phyloP scores from a whole-genome alignment of 2,329 filamentous ascomycete species.

The Chaetomium globosum region DNA sequence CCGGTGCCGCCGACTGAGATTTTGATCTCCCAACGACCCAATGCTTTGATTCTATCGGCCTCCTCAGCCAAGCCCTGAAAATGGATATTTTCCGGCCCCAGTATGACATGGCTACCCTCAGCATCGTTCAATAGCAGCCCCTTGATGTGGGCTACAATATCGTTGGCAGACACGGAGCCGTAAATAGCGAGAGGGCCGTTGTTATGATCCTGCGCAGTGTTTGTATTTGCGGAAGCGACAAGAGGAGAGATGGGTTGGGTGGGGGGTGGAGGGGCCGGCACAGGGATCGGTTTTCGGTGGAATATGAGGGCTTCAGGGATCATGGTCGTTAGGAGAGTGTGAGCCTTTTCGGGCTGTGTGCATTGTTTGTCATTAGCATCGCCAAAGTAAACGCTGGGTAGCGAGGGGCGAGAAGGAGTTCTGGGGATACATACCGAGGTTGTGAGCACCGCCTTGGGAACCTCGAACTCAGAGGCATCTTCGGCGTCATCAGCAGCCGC shows the following conservation, averaged over 20 bases:
- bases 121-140: conserved; percentile 41
- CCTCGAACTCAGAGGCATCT: background rate
- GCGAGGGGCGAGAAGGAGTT: background rate
- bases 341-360: conserved; percentile 44
- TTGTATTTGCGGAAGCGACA: conserved; percentile 26
- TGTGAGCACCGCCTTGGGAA: conserved; percentile 1
- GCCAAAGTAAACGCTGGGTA: background rate
- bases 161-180: conserved; percentile 47
- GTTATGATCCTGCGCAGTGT: conserved; percentile 18
- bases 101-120: conserved; percentile 42
- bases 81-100: conserved; percentile 44
- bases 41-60: conserved; percentile 46
- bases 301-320: conserved; percentile 46
- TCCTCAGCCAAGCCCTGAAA: conserved; percentile 42
- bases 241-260: conserved; percentile 36
- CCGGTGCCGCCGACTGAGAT: conserved; percentile 40
- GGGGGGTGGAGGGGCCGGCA: conserved; percentile 28
- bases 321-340: conserved; percentile 42
- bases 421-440: conserved; percentile 15
- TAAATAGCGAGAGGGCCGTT: conserved; percentile 42
- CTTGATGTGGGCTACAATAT: conserved; percentile 44
- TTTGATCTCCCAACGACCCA: conserved; percentile 47
- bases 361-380: conserved; percentile 3
- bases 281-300: conserved; percentile 43
- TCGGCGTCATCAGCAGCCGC: conserved; percentile 7